Evolutionary conservation across 257 asterid species (phyloP).

Genomic region (Striga asiatica): DNA sequence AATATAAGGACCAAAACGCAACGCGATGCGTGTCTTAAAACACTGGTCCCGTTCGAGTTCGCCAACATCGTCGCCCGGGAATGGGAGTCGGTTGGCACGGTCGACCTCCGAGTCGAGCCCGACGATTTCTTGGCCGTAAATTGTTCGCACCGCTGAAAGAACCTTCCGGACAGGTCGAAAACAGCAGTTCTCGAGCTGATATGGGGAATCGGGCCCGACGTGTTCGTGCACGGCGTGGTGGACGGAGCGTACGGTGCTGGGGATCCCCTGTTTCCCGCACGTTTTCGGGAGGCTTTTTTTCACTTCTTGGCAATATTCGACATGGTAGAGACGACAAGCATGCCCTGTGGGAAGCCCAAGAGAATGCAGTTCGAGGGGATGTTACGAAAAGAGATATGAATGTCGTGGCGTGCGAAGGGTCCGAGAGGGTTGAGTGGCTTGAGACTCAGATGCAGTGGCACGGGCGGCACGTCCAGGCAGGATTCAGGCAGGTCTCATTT

Average conservation of each 20-base stretch:
- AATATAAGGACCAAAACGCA: too few species aligned
- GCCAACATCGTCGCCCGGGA: constrained; percentile 46
- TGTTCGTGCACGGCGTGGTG: constrained; percentile 50
- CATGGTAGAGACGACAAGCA: constrained; percentile 46
- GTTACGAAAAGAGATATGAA: constrained; percentile 67
- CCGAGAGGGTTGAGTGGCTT: constrained; percentile 43
- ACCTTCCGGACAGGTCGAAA: constrained; percentile 56
- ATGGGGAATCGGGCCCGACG: constrained; percentile 43
- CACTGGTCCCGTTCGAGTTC: constrained; percentile 67
- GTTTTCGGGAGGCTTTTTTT: constrained; percentile 64
- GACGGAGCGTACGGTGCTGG: constrained; percentile 60
- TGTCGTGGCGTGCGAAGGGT: background rate
- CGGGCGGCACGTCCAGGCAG: constrained; percentile 32
- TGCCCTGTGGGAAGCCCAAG: constrained; percentile 47
- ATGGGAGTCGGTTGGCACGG: constrained; percentile 51
- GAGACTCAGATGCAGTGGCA: constrained; percentile 64
- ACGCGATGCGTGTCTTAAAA: too few species aligned
- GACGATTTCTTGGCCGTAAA: constrained; percentile 53
- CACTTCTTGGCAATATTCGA: constrained; percentile 63
- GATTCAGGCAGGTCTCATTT: constrained; percentile 36
- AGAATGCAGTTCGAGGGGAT: constrained; percentile 53
- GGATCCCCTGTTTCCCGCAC: constrained; percentile 55
- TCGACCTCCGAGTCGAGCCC: constrained; percentile 47
- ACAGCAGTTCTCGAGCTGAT: constrained; percentile 40
- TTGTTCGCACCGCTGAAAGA: constrained; percentile 40